A percentile compares a stretch with the other conserved stretches of the same genome.
Conservation (phyloP, 1,284 basidiomycete species). For the Irpex sp. region DNA sequence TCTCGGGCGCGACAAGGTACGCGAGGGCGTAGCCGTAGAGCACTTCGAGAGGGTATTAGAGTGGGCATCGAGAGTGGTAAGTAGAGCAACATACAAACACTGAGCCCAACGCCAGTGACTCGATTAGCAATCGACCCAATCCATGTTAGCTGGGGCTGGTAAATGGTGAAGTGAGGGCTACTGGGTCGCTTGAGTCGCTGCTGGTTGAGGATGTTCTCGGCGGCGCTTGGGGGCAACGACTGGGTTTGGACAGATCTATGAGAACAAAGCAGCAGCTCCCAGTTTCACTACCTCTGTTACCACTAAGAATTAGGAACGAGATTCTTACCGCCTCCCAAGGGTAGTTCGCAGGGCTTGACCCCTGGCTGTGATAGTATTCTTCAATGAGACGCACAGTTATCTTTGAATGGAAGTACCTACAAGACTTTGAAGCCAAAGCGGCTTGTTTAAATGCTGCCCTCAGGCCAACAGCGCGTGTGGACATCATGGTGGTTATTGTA, state of each 20-base stretch:
- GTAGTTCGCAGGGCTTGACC: constrained; percentile 42
- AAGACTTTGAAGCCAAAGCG: constrained; percentile 42
- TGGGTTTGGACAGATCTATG: constrained; percentile 53
- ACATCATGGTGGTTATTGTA: constrained; percentile 36
- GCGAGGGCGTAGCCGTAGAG: constrained; percentile 88
- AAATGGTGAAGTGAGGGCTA: constrained; percentile 94
- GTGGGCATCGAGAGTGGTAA: not conserved
- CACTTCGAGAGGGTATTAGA: constrained; percentile 39
- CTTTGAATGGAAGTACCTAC: constrained; percentile 28
- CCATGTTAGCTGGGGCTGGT: constrained; percentile 96
- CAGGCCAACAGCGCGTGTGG: constrained; percentile 48
- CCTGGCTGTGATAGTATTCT: constrained; percentile 30
- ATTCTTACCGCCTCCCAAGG: constrained; percentile 44
- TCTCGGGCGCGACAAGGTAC: constrained; percentile 82
- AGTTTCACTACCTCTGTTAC: not conserved
- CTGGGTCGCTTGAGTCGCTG: constrained; percentile 85
- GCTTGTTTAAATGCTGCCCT: constrained; percentile 50
- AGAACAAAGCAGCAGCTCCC: not conserved
- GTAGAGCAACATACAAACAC: constrained; percentile 52
- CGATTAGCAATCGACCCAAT: constrained; percentile 83
- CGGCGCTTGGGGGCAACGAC: constrained; percentile 56
- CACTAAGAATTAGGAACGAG: not conserved
- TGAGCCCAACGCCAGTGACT: constrained; percentile 77
- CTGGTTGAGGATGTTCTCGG: constrained; percentile 74
- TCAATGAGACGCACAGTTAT: constrained; percentile 14